Base-by-base conservation (phyloP, 176 grass and related monocot genomes). In the Poa pratensis region DNA sequence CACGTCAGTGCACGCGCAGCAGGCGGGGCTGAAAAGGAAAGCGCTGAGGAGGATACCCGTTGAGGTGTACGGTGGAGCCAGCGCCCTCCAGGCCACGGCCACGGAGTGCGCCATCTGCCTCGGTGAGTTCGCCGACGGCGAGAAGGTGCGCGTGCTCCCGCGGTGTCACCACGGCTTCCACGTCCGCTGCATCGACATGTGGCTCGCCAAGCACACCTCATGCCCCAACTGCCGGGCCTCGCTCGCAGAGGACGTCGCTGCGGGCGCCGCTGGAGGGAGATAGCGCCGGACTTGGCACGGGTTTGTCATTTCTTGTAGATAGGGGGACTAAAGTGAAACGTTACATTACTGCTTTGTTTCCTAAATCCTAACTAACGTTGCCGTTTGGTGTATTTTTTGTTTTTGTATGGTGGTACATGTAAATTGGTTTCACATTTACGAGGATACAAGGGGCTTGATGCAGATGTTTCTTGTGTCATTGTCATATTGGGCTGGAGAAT, bases 101-200 rank as follows among this genome's bases (percentile, higher is more conserved):
- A 82, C 83, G 2, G 91, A 97, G 49, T 97, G 94, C 28, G 77
- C 92, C 50, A 94, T 94, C 85, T 97, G 94, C 72, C 86, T 97
- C 8, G 90, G 92, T 26, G 94, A 94, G 78, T 94, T 94, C 76
- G 85, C 80, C 35, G 87, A 83, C 64, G 94, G 94, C 32, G 92
- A 97, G 26, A 92, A 85, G 67, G 83, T 97, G 70, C 86, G 94
- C 20, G 87, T 97, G 61, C 92, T 97, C 45, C 94, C 94, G 3
- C 72, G 84, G 17, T 97, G 94, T 76, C 85, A 88, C 75, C 94
- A 97, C 1, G 85, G 90, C 17, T 97, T 94, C 80, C 92, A 97
- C 6, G 90, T 97, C 10, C 39, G 68, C 18, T 97, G 94, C 88
- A 83, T 97, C 45, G 94, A 97, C 45, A 51, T 37, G 26, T 97